phyloP scores from a whole-genome alignment of 2,329 filamentous ascomycete species.

The Xylariales sp. region DNA sequence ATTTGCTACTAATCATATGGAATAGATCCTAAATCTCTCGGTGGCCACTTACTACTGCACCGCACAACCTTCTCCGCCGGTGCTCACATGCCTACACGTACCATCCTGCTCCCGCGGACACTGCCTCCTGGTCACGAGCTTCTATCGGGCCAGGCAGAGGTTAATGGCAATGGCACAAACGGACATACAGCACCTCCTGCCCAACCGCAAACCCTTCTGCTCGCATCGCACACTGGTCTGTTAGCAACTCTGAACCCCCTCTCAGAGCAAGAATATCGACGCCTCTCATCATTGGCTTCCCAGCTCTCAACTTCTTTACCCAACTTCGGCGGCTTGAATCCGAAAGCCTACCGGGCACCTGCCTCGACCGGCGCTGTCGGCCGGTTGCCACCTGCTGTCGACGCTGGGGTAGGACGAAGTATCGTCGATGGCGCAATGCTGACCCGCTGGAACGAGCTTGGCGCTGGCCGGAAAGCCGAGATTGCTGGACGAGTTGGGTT shows the following conservation, averaged over 20 bases:
- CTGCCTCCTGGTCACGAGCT: constrained; percentile 35
- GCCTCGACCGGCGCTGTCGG: constrained; percentile 40
- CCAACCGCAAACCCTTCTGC: constrained; percentile 49
- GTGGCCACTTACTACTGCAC: constrained; percentile 81
- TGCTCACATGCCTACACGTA: constrained; percentile 67
- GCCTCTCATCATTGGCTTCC: constrained; percentile 73
- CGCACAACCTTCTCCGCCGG: constrained; percentile 84
- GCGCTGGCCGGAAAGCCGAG: constrained; percentile 66
- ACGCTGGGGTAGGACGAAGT: constrained; percentile 55
- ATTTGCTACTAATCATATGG: constrained; percentile 22
- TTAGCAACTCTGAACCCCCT: constrained; percentile 74
- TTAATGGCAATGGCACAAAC: constrained; percentile 20
- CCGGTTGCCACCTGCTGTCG: constrained; percentile 45
- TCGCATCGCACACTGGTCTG: constrained; percentile 71
- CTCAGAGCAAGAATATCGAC: constrained; percentile 75
- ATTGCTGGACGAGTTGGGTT: constrained; percentile 70
- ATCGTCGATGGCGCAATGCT: constrained; percentile 78
- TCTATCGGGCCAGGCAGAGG: constrained; percentile 21
- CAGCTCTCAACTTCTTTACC: constrained; percentile 74
- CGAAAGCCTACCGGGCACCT: constrained; percentile 66
- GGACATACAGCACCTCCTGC: constrained; percentile 21
- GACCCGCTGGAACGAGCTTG: constrained; percentile 69
- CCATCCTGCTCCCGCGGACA: constrained; percentile 70
- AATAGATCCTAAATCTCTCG: constrained; percentile 84
- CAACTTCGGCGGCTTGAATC: constrained; percentile 76